Percentiles rank a stretch among this genome's conserved stretches.
phyloP scores from a whole-genome alignment of 2,329 filamentous ascomycete species.

The Metarhizium robertsii region DNA sequence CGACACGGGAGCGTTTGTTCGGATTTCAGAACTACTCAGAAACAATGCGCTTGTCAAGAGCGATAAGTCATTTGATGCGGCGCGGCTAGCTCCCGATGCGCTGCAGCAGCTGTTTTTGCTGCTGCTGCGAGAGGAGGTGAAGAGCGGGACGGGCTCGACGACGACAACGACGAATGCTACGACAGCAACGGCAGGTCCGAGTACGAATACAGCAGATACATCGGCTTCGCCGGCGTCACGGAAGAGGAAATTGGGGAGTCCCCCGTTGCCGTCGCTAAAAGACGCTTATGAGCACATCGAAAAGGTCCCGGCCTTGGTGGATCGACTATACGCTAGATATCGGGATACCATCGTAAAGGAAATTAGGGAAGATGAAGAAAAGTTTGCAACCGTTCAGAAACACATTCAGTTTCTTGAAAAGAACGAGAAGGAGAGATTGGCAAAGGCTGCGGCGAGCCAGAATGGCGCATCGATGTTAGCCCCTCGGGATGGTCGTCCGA shows the following conservation, averaged over 20 bases:
- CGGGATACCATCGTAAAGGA: conserved; percentile 57
- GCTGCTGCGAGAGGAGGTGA: conserved; percentile 65
- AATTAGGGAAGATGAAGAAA: conserved; percentile 66
- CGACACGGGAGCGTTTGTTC: conserved; percentile 55
- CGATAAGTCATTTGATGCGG: conserved; percentile 61
- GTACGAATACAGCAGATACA: conserved; percentile 24
- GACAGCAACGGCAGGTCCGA: neutral
- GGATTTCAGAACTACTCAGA: conserved; percentile 65
- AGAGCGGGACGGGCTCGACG: conserved; percentile 31
- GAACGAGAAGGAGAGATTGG: conserved; percentile 26
- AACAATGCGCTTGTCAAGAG: conserved; percentile 64
- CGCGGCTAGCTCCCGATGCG: conserved; percentile 66
- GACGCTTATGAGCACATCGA: conserved; percentile 58
- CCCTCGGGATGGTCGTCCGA: conserved; percentile 22
- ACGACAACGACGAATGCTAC: neutral
- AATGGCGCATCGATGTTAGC: conserved; percentile 21
- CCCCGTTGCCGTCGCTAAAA: conserved; percentile 52
- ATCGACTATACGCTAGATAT: conserved; percentile 68
- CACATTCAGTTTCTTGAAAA: conserved; percentile 63
- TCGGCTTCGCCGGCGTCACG: conserved; percentile 47
- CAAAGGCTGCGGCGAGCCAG: conserved; percentile 24
- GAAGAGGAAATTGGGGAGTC: conserved; percentile 66
- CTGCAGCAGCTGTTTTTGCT: conserved; percentile 71
- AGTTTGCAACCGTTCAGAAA: conserved; percentile 51
- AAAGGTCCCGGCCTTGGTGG: conserved; percentile 60